Percentiles rank a stretch among this genome's conserved stretches.
Evolutionary conservation across 805 yeast genomes (phyloP).

Genomic region (Clavispora carvajalis): DNA sequence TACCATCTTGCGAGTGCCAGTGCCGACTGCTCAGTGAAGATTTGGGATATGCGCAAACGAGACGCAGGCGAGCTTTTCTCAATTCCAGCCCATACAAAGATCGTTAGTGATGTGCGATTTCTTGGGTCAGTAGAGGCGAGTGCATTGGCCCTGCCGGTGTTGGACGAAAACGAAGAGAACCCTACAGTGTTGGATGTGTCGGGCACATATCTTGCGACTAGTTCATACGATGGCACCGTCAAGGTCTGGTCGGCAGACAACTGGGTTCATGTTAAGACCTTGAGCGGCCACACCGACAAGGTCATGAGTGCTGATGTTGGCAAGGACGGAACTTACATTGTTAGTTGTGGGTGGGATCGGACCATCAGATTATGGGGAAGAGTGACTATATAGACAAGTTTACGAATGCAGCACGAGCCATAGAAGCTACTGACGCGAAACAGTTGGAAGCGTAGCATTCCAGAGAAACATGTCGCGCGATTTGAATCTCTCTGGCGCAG

Average conservation of each 20-base stretch:
- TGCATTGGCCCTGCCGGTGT: conserved; percentile 16
- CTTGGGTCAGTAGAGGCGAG: conserved; percentile 19
- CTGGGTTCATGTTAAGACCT: conserved; percentile 54
- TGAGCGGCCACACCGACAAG: conserved; percentile 58
- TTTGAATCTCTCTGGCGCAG: too few relatives aligned
- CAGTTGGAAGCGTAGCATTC: too few relatives aligned
- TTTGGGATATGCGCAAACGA: conserved; percentile 75
- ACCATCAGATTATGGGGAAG: conserved; percentile 59
- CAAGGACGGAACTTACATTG: conserved; percentile 37
- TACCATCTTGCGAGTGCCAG: conserved; percentile 75
- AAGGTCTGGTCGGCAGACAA: conserved; percentile 60
- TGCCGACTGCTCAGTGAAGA: conserved; percentile 70
- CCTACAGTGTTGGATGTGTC: conserved; percentile 22
- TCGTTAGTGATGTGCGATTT: conserved; percentile 64
- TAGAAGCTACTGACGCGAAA: too few relatives aligned
- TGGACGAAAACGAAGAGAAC: conserved; percentile 27
- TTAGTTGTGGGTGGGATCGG: conserved; percentile 82
- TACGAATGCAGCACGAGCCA: too few relatives aligned
- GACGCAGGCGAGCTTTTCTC: conserved; percentile 32
- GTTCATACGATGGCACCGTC: conserved; percentile 68
- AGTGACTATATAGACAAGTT: background rate
- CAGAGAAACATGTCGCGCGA: too few relatives aligned
- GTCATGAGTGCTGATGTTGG: conserved; percentile 65
- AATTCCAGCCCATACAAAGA: conserved; percentile 70
- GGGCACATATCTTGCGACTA: conserved; percentile 51